Evolutionary conservation across 257 asterid species (phyloP), one percentile per base, ranked within the genome.

Genomic region (Plantago elongata): DNA sequence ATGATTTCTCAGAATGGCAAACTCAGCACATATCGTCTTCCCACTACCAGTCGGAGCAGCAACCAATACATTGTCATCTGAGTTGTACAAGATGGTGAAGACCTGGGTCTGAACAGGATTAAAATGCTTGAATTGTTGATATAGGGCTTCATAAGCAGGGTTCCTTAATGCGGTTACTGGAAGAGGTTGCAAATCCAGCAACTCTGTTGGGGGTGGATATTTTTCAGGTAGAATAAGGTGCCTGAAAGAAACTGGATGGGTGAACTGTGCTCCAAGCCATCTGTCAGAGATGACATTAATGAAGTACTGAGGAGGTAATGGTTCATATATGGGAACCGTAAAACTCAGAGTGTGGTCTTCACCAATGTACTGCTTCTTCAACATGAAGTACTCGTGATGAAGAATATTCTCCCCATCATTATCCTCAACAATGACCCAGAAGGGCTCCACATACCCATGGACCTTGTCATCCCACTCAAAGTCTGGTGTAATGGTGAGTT

Each of bases 11-110:
- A 80, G 50, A 59, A 80, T 65, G 40, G 86, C 81, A 80, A 80
- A 80, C 74, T 80, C 86, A 10, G 83, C 87, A 43, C 87, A 81
- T 67, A 81, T 81, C 22, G 87, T 81, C 82, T 81, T 81, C 75
- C 87, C 87, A 63, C 87, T 81, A 45, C 87, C 87, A 13, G 87
- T 81, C 0, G 87, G 84, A 11, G 87, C 87, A 71, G 87, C 87
- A 66, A 81, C 87, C 75, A 81, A 64, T 49, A 81, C 87, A 66
- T 78, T 81, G 72, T 81, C 87, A 63, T 81, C 87, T 5, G 87
- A 75, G 67, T 78, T 81, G 45, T 81, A 81, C 67, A 81, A 57
- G 73, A 81, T 62, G 9, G 87, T 76, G 74, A 81, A 81, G 47
- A 81, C 87, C 75, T 81, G 84, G 30, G 87, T 81, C 71, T 81